Evolutionary conservation across 2,329 filamentous ascomycete species (phyloP).

Genomic region (Cladophialophora yegresii): DNA sequence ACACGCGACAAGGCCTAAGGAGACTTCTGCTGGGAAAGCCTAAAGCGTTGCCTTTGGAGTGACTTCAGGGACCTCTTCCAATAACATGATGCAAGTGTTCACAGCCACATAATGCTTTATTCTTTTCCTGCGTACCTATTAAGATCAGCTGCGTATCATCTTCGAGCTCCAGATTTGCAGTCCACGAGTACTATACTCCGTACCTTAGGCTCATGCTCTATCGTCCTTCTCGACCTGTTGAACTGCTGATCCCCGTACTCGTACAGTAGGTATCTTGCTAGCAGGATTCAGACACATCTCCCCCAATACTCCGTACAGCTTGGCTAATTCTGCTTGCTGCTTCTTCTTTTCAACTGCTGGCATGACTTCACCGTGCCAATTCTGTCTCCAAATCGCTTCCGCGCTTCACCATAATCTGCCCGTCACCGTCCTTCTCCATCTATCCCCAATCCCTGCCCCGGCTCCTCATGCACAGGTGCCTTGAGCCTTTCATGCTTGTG

Average conservation of each 20-base stretch:
- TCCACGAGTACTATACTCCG: background rate
- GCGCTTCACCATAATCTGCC: background rate
- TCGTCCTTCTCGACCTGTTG: too few species aligned
- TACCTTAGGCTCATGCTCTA: too few species aligned
- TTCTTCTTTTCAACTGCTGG: background rate
- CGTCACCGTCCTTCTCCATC: slow-evolving; percentile 1
- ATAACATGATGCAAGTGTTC: background rate
- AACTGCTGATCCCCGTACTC: too few species aligned
- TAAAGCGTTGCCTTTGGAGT: background rate
- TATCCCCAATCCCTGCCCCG: slow-evolving; percentile 9
- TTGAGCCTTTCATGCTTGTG: slow-evolving; percentile 10
- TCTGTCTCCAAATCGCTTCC: background rate
- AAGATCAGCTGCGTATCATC: background rate
- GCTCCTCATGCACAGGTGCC: slow-evolving; percentile 1
- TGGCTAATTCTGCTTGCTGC: background rate
- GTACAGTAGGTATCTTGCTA: background rate
- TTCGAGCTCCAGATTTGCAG: background rate
- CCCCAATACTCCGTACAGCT: background rate
- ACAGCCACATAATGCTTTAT: background rate
- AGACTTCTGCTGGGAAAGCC: background rate
- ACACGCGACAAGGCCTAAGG: too few species aligned
- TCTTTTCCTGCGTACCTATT: background rate
- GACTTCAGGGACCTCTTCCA: background rate
- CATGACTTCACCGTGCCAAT: background rate
- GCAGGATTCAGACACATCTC: background rate